A percentile compares a stretch with the other conserved stretches of the same genome.
phyloP scores from a whole-genome alignment of 1,139 yeast species.

The Lodderomyces beijingensis region DNA sequence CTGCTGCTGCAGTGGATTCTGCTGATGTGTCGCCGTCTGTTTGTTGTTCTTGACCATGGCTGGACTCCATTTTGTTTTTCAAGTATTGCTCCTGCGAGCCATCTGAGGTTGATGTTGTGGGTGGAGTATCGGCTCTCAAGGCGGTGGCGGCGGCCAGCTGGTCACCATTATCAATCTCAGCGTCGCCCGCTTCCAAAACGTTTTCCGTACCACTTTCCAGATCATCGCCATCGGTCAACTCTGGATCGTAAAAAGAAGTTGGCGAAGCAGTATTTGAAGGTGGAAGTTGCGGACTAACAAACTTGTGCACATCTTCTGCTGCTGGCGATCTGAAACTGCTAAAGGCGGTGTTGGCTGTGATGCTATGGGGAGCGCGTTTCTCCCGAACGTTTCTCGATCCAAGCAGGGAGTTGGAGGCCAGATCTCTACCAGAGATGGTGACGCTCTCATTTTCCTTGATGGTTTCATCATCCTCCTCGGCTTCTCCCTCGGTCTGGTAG shows the following conservation, averaged over 20 bases:
- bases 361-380: conserved; percentile 7
- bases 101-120: conserved; percentile 23
- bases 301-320: no score
- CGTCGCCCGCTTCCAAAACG: no score
- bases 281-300: neutral
- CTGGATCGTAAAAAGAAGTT: neutral
- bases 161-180: no score
- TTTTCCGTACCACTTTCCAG: no score
- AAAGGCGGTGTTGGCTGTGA: conserved; percentile 38
- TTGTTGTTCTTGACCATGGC: no score
- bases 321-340: conserved; percentile 31
- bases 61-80: no score
- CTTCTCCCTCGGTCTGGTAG: no score
- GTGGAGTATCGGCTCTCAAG: no score
- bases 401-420: neutral
- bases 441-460: conserved; percentile 2
- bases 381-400: conserved; percentile 9
- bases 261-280: neutral
- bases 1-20: conserved; percentile 4
- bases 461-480: conserved; percentile 9
- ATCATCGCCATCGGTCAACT: no score
- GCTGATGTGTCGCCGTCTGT: no score
- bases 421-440: conserved; percentile 1
- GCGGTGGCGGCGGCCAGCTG: no score
- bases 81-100: no score